Evolutionary conservation across 129 eudicot genomes (phyloP), one percentile per base, ranked within the genome.

Genomic region (Escallonia herrerae): DNA sequence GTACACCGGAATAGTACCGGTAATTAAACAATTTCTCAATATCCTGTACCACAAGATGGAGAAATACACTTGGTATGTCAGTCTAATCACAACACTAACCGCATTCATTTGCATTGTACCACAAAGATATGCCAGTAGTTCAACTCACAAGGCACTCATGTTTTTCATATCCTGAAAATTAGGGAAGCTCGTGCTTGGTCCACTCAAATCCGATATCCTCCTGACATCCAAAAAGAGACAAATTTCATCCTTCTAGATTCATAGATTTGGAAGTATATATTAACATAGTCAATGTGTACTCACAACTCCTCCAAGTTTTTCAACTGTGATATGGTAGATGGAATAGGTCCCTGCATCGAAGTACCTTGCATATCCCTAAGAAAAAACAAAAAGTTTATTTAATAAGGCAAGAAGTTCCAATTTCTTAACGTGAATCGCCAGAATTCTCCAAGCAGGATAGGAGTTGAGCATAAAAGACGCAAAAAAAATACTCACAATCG

Each of bases 281-380:
- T 49, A 49, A 5, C 0, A 65, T 22, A 63, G 15, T 46, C 14
- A 15, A 45, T 6, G n/a, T 53, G 15, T 43, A 22, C 87, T 82
- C 72, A 82, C 84, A 82, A 47, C 4, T 66, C 49, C 40, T 53
- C 45, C 39, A 82, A 58, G 60, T 70, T 78, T 67, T 37, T 59
- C 76, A 82, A 45, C 40, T 2, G 38, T 50, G 81, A 70, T 58
- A 82, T 63, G 63, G 60, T 43, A 49, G 64, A 67, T 40, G 87
- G 87, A 71, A 82, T 74, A 4, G 87, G 84, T 5, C 84, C 84
- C 72, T 71, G 73, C 79, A 82, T 40, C 42, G 60, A 56, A 7
- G 87, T 70, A 51, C 87, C 87, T 64, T 77, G 87, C 49, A 82
- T 46, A 14, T 77, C 78, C 63, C 87, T 82, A 77, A 65, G 74